phyloP scores from a whole-genome alignment of 2,329 filamentous ascomycete species.

The Aspergillus sp. region DNA sequence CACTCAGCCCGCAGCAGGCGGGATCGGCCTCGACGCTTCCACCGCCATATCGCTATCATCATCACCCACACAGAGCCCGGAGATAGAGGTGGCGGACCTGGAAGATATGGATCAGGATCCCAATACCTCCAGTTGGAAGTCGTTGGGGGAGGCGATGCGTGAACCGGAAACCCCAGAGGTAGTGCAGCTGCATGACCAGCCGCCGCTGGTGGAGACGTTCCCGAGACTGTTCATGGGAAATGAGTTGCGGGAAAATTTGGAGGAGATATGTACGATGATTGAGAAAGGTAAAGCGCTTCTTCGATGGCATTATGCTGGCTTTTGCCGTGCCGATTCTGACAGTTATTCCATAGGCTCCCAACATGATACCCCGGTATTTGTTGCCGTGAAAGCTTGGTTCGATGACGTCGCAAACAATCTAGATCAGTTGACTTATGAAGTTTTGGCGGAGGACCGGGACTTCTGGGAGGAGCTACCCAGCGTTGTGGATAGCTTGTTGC shows the following conservation, averaged over 20 bases:
- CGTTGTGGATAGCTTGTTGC: slow-evolving; percentile 43
- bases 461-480: slow-evolving; percentile 50
- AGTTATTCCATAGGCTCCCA: slow-evolving; percentile 29
- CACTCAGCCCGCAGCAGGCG: slow-evolving; percentile 15
- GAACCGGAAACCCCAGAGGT: slow-evolving; percentile 34
- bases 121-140: slow-evolving; percentile 47
- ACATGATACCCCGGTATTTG: slow-evolving; percentile 34
- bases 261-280: slow-evolving; percentile 34
- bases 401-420: slow-evolving; percentile 38
- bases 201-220: slow-evolving; percentile 39
- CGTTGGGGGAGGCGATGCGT: slow-evolving; percentile 37
- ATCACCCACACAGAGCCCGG: slow-evolving; percentile 47
- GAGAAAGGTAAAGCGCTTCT: slow-evolving; percentile 37
- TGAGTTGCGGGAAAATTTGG: slow-evolving; percentile 36
- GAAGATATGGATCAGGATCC: slow-evolving; percentile 54
- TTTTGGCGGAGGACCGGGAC: slow-evolving; percentile 42
- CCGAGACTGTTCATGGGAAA: slow-evolving; percentile 34
- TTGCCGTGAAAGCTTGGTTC: slow-evolving; percentile 47
- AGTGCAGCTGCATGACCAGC: slow-evolving; percentile 37
- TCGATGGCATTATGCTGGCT: neutral
- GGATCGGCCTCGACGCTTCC: slow-evolving; percentile 24
- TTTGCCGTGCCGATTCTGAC: neutral
- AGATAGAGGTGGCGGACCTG: slow-evolving; percentile 52
- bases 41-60: slow-evolving; percentile 45
- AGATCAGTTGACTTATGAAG: slow-evolving; percentile 36